Percentiles rank a stretch among this genome's conserved stretches.
phyloP scores from a whole-genome alignment of 306 rosid species.

The Castanospermum australe region DNA sequence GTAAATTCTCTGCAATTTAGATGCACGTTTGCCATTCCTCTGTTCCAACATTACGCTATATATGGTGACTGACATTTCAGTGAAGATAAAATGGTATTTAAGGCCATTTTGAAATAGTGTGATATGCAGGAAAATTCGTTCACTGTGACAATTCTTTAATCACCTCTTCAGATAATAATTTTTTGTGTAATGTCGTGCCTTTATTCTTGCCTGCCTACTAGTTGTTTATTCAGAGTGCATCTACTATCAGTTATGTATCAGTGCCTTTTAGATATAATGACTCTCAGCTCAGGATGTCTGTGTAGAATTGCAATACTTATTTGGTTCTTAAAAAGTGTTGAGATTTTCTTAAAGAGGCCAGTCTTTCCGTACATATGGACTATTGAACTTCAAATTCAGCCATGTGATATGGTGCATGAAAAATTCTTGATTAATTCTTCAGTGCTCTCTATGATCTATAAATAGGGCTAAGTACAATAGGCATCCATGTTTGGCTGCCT shows the following conservation, averaged over 20 bases:
- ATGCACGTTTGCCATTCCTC: background rate
- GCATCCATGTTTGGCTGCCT: background rate
- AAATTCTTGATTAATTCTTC: background rate
- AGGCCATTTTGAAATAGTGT: background rate
- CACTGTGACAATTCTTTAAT: background rate
- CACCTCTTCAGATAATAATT: background rate
- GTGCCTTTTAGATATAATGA: background rate
- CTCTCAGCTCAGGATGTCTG: background rate
- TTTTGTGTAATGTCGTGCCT: background rate
- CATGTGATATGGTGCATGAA: background rate
- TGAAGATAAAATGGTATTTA: background rate
- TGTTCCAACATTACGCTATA: background rate
- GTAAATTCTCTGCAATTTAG: slow-evolving; percentile 17
- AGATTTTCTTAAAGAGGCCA: slow-evolving; percentile 7
- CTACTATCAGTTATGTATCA: background rate
- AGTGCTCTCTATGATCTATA: background rate
- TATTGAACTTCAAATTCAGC: background rate
- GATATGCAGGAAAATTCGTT: background rate
- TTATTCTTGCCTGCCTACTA: background rate
- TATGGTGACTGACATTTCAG: background rate
- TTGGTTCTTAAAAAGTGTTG: background rate
- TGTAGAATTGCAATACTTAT: slow-evolving; percentile 4
- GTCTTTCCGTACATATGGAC: background rate
- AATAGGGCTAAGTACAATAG: background rate
- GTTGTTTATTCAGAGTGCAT: background rate